Base-by-base conservation (phyloP, 2,329 filamentous ascomycete species). In the Clonostachys chloroleuca region DNA sequence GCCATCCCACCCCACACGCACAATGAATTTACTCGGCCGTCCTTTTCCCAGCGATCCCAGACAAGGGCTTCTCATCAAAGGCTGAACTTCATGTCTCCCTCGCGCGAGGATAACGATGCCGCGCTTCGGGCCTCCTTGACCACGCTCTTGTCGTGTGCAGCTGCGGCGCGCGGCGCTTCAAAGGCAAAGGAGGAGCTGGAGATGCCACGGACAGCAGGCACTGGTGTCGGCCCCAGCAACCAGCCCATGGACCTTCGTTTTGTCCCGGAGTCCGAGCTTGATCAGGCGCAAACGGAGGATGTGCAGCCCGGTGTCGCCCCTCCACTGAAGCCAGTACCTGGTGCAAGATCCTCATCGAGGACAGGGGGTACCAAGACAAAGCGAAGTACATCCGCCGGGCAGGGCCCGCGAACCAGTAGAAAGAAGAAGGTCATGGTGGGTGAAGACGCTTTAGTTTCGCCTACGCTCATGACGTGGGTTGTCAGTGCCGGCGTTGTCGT, bases 61-160 rank as follows among this genome's bases (percentile, higher is more conserved):
- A 68, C 70, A 10, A 68, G 74, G 41, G 67, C 77, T 52, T n/a
- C 36, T n/a, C 24, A 30, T 14, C 24, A 30, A 10, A 30, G 24
- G 24, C 24, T 30, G 24, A 87, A 84, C 63, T 81, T 87, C 62
- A 80, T 89, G 61, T 85, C 86, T 0, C 86, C 89, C 2, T 81
- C 82, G 5, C 89, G 90, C 56, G 85, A 89, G 43, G 91, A 97
- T 57, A 92, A 97, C 57, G 94, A 99, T 58, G 94, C 91, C 33
- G 94, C 91, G 3, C 77, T 99, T 12, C 85, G 94, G 34, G 91
- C 94, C 17, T 96, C 90, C 43, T 77, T 99, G n/a, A 96, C 91
- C 1, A 97, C 94, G 0, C 78, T 99, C 12, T 80, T 99, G 12
- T 96, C 92, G n/a, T 95, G 90, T 59, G 92, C 91, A 0, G 91